Conservation (phyloP, 2,329 filamentous ascomycete genomes). For the Cladosporium sp. region DNA sequence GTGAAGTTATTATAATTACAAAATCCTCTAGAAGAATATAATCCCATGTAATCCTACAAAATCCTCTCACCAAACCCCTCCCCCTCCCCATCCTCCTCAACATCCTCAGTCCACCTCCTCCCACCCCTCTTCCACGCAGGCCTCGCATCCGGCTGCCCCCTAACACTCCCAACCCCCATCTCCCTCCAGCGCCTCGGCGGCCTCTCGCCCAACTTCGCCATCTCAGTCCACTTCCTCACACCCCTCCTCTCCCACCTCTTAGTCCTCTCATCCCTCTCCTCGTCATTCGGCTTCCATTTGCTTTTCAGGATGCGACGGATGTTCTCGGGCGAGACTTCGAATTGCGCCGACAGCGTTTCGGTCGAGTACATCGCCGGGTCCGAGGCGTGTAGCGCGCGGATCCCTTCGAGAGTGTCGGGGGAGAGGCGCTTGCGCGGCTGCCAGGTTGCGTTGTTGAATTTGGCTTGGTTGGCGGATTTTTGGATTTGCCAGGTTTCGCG, state of each 20-base stretch:
- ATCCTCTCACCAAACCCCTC: conserved; percentile 22
- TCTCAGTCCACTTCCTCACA: conserved; percentile 44
- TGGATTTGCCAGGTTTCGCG: conserved; percentile 65
- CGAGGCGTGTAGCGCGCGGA: conserved; percentile 73
- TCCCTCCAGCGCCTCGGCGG: conserved; percentile 50
- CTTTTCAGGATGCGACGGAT: conserved; percentile 80
- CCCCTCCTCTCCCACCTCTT: conserved; percentile 45
- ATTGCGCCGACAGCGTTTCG: conserved; percentile 65
- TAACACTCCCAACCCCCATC: conserved; percentile 19
- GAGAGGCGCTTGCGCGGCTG: conserved; percentile 79
- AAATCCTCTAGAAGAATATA: too few relatives aligned
- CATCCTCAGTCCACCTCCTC: neutral
- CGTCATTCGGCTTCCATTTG: conserved; percentile 62
- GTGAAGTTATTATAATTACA: neutral
- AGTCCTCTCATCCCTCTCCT: conserved; percentile 40
- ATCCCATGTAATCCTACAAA: conserved; percentile 8
- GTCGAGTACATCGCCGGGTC: conserved; percentile 76
- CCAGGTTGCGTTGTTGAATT: conserved; percentile 75
- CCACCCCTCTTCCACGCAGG: conserved; percentile 9
- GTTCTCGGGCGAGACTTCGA: conserved; percentile 80
- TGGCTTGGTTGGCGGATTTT: conserved; percentile 67
- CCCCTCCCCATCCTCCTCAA: conserved; percentile 18
- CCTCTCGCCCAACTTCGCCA: conserved; percentile 49
- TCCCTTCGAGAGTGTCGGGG: conserved; percentile 85
- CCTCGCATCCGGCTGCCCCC: conserved; percentile 4